Evolutionary conservation across 805 yeast species (phyloP).

Genomic region (Candida qinlingensis): DNA sequence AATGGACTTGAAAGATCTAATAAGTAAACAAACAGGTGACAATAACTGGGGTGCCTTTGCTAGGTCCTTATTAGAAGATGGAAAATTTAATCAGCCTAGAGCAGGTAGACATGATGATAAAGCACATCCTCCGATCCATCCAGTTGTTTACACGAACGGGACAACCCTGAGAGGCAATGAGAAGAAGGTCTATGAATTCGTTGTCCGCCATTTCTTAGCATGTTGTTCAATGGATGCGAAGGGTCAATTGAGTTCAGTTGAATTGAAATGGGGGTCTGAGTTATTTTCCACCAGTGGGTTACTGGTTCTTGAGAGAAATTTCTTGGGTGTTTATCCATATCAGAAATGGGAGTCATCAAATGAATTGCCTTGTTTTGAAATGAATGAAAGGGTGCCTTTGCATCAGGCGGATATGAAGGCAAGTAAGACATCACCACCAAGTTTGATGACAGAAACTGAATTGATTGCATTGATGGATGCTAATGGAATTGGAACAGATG

Average conservation of each 20-base stretch:
- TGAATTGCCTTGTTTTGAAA: conserved; percentile 56
- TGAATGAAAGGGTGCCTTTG: conserved; percentile 55
- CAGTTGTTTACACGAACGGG: conserved; percentile 47
- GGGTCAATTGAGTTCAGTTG: conserved; percentile 62
- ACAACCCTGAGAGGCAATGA: conserved; percentile 37
- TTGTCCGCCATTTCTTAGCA: conserved; percentile 82
- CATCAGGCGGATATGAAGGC: conserved; percentile 52
- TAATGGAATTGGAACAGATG: conserved; percentile 98
- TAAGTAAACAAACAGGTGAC: conserved; percentile 54
- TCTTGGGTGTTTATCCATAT: conserved; percentile 75
- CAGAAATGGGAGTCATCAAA: conserved; percentile 67
- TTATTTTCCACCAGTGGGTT: conserved; percentile 68
- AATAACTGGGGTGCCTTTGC: conserved; percentile 75
- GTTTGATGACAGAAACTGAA: conserved; percentile 85
- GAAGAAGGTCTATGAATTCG: conserved; percentile 76
- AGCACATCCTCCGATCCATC: conserved; percentile 99
- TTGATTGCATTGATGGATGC: conserved; percentile 91
- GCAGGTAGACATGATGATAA: conserved; percentile 82
- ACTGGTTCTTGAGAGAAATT: conserved; percentile 67
- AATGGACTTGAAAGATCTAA: conserved; percentile 63
- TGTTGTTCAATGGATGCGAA: conserved; percentile 89
- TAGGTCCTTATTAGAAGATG: conserved; percentile 30
- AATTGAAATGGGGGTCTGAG: conserved; percentile 76
- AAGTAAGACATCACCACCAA: conserved; percentile 81
- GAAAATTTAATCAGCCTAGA: conserved; percentile 59